phyloP scores from a whole-genome alignment of 164 flowering plant genomes.

The Macadamia integrifolia region DNA sequence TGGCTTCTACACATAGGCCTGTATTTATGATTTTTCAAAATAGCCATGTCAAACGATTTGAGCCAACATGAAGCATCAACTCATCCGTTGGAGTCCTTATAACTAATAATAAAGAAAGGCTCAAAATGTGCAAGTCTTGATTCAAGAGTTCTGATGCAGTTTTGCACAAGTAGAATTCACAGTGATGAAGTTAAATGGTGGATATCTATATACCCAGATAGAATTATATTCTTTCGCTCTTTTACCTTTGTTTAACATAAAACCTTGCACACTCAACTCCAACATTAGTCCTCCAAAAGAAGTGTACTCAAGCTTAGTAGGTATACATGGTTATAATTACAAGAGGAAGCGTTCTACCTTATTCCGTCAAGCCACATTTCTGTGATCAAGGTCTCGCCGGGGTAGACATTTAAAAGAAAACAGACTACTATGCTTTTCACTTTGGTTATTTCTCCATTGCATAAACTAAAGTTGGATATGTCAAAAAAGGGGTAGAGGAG shows the following conservation, averaged over 20 bases:
- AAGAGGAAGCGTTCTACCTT: slow-evolving; percentile 32
- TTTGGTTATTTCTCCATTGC: slow-evolving; percentile 61
- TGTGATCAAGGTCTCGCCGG: slow-evolving; percentile 84
- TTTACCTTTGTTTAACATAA: slow-evolving; percentile 69
- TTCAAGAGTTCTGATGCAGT: not conserved
- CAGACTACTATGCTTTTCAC: slow-evolving; percentile 64
- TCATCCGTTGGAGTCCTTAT: too few species aligned
- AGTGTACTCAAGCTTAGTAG: too few species aligned
- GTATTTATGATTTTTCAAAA: too few species aligned
- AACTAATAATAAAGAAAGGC: too few species aligned
- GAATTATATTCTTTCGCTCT: slow-evolving; percentile 66
- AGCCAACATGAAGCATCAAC: too few species aligned
- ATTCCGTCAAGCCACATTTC: slow-evolving; percentile 90
- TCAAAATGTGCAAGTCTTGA: too few species aligned
- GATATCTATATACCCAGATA: slow-evolving; percentile 70
- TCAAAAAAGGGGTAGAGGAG: too few species aligned
- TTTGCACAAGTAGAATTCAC: slow-evolving; percentile 17
- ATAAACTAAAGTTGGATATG: not conserved
- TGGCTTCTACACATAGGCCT: too few species aligned
- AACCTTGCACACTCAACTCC: slow-evolving; percentile 53
- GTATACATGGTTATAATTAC: not conserved
- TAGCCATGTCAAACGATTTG: too few species aligned
- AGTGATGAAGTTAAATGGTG: slow-evolving; percentile 39
- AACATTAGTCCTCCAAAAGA: slow-evolving; percentile 4
- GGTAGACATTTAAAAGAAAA: slow-evolving; percentile 83